Evolutionary conservation across 129 eudicot species (phyloP), one percentile per base, ranked within the genome.

Genomic region (Sambucus nigra): DNA sequence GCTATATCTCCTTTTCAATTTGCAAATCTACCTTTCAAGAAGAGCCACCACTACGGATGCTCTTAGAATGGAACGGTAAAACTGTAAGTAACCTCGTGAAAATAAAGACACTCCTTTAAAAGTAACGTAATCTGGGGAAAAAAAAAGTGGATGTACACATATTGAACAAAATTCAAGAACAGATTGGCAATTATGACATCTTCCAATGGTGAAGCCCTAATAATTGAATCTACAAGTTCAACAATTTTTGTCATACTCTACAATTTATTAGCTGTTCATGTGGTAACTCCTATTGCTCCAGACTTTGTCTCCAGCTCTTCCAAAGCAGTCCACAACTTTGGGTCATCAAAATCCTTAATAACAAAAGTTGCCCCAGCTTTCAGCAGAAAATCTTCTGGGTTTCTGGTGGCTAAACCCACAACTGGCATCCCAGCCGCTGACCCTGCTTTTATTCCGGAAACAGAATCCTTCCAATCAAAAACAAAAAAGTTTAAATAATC

Each of bases 381-480:
- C 35, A 55, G 51, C 57, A 85, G 65, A 57, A 74, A 27, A 7
- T 63, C 40, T 61, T 85, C 86, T 0, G 98, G 94, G 60, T 89
- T 89, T 67, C 98, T 76, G 25, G 77, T 70, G 28, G 78, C 75
- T 70, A 89, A 58, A 7, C 86, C 98, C 25, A 89, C 82, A 1
- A 79, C 98, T 3, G 83, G 74, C 95, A 85, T 85, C 61, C 98
- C 89, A 41, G 98, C 98, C 13, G 80, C 86, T 27, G 73, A 73
- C 8, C 95, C 95, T 20, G 97, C 95, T 76, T 81, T 84, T 58
- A 75, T 89, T 44, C 97, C 97, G 27, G 97, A 81, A 49, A 74
- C 73, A 4, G 97, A 89, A 72, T 89, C 97, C 97, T 89, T 29
- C n/a, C 51, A 60, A 65, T 21, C 58, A 52, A 65, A 40, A 52